Conservation (phyloP, 2,329 filamentous ascomycete genomes). For the Stagonosporopsis chrysanthemi region DNA sequence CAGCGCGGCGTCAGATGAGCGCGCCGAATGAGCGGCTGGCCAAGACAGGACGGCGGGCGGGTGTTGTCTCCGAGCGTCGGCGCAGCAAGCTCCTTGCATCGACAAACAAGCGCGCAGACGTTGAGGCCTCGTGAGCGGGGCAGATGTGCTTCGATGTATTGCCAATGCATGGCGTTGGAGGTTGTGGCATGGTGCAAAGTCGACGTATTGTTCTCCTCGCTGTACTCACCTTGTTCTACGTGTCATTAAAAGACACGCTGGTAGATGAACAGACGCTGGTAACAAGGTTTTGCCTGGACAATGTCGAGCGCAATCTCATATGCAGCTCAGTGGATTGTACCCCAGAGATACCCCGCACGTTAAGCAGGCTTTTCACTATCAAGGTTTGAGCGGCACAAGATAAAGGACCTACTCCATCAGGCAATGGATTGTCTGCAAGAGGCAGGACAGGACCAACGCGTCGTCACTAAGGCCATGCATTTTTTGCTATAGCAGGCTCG, state of each 20-base stretch:
- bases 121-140: constrained; percentile 3
- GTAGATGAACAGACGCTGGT: not conserved
- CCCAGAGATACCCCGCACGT: constrained; percentile 1
- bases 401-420: constrained; percentile 30
- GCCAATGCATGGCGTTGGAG: not conserved
- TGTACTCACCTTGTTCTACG: constrained; percentile 18
- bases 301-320: not conserved
- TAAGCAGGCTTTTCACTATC: not conserved
- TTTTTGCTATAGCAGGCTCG: constrained; percentile 7
- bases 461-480: constrained; percentile 13
- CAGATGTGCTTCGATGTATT: not conserved
- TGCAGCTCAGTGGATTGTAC: not conserved
- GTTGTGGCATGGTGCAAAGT: not conserved
- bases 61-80: constrained; percentile 21
- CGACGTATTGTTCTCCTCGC: not conserved
- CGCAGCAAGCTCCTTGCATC: constrained; percentile 3
- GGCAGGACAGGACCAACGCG: not conserved
- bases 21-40: constrained; percentile 14
- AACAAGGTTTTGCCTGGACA: not conserved
- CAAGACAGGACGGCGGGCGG: constrained; percentile 19
- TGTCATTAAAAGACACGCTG: constrained; percentile 5
- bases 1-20: constrained; percentile 30
- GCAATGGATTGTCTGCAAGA: constrained; percentile 23
- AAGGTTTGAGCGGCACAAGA: not conserved
- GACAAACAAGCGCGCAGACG: constrained; percentile 18